Base-by-base conservation (phyloP, 805 yeast genomes). In the Yarrowia sp. region DNA sequence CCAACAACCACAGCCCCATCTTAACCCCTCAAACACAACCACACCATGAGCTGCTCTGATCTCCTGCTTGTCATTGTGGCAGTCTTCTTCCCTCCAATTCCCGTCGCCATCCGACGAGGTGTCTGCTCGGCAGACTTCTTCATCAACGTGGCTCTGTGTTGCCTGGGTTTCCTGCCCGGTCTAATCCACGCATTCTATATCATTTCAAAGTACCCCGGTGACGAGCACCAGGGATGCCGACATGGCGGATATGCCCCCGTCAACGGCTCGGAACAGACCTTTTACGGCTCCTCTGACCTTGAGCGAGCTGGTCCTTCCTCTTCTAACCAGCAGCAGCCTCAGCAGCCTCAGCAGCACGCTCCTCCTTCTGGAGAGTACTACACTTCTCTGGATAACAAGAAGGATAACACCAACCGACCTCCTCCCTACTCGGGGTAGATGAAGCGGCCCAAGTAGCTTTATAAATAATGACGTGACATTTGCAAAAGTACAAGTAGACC, bases 171-270 rank as follows among this genome's bases (percentile, higher is more conserved):
- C 75, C 74, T 91, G 67, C 96, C 96, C 0, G 96, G 95, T 12
- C 82, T 90, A 43, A 76, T 91, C 69, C 96, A 91, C 74, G 80
- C 88, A 47, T 87, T 91, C 85, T 91, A 90, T 76, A 88, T 91
- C 73, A 90, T 91, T 68, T 86, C 91, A 67, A 81, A 85, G 72
- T 89, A 89, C 74, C 96, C 96, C 10, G 74, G 77, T 30, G 52
- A 24, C 15, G 71, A 69, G 36, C 67, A 19, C 38, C 17, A 9
- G 17, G 20, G 33, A 6, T 61, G 66, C 34, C 55, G 44, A 9
- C 53, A 46, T 20, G 19, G 39, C 42, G 34, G 24, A 14, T 61
- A 61, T 9, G 44, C 38, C 38, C 38, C 66, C 15, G 55, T 61
- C 46, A 61, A 61, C 66, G 30, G 46, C 33, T 20, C 43, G 4